Base-by-base conservation (phyloP, 1,139 yeast genomes). In the Protomyces gravidus region DNA sequence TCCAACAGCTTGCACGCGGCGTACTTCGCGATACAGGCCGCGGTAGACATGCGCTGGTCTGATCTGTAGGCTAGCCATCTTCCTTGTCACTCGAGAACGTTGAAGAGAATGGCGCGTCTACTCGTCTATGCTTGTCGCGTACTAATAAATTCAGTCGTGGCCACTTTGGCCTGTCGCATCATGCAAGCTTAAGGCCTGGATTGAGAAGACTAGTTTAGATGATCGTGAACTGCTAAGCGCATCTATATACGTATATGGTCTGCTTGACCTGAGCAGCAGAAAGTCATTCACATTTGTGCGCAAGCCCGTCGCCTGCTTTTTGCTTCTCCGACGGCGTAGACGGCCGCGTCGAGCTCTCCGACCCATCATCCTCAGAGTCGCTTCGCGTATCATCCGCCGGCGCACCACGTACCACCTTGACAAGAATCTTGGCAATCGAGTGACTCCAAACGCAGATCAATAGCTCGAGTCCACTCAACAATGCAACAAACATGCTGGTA, bases 321-420 rank as follows among this genome's bases (percentile, higher is more conserved):
- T n/a, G 11, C 42, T 36, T 36, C 42, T 36, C 42, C 17, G 42
- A 15, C 42, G 42, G 42, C 25, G 42, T 36, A 13, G 21, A n/a
- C 19, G 42, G 42, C 42, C 42, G 19, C 9, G 42, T 15, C 19
- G 21, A 15, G 23, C 42, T 23, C 9, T 23, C 42, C 9, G 42
- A 36, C 5, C 17, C 42, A n/a, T 19, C n/a, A 36, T 36, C 42
- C 50, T 85, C 92, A 65, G 81, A 87, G 68, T 88, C 90, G 70
- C 95, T 82, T 65, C 95, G 85, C 62, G 85, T 86, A 70, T 89
- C 96, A 55, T 89, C 94, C 1, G 86, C 87, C 36, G 83, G 82
- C 21, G 75, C 77, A 3, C 97, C 97, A 5, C 78, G 76, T 33
- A 88, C 65, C 25, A 89, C 94, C 68, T 78, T 82, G 62, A 78